Conservation (phyloP, 163 green algal species). For the Chlorella variabilis region DNA sequence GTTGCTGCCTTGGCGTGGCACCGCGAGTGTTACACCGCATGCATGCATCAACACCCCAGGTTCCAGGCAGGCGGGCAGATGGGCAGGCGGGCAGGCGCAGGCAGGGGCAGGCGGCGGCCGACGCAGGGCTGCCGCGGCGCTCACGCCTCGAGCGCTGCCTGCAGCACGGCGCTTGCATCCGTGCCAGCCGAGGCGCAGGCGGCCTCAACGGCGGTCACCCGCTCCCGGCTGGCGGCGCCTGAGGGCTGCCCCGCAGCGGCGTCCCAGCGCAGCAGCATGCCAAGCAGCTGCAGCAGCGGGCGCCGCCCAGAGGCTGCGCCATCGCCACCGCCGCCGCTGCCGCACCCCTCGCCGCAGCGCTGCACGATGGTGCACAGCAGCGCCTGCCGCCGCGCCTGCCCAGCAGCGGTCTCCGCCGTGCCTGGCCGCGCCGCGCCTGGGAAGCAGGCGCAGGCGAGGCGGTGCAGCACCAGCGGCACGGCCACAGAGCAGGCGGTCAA, state of each 20-base stretch:
- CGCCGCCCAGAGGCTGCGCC: background rate
- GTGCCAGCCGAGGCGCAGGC: constrained; percentile 10
- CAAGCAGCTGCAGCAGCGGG: constrained; percentile 4
- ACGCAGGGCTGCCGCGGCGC: too few relatives aligned
- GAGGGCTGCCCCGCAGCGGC: background rate
- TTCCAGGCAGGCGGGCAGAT: too few relatives aligned
- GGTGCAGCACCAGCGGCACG: constrained; percentile 34
- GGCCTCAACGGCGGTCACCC: background rate
- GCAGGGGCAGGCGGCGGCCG: too few relatives aligned
- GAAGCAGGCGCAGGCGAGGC: constrained; percentile 39
- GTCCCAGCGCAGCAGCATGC: constrained; percentile 44
- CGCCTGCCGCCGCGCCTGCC: constrained; percentile 1
- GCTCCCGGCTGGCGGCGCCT: background rate
- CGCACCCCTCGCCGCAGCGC: constrained; percentile 12
- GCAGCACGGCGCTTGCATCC: constrained; percentile 14
- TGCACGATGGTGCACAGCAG: constrained; percentile 26
- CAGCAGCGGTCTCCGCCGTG: too few relatives aligned
- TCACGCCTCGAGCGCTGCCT: constrained; percentile 1
- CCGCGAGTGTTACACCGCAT: too few relatives aligned
- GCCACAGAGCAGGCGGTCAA: background rate
- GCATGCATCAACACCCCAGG: too few relatives aligned
- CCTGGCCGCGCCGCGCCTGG: background rate
- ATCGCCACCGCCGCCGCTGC: background rate
- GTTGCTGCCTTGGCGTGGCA: too few relatives aligned
- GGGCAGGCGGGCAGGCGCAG: too few relatives aligned